A percentile compares a stretch with the other conserved stretches of the same genome.
Evolutionary conservation across 495 filamentous ascomycete species (phyloP).

Genomic region (Cercophora samala): DNA sequence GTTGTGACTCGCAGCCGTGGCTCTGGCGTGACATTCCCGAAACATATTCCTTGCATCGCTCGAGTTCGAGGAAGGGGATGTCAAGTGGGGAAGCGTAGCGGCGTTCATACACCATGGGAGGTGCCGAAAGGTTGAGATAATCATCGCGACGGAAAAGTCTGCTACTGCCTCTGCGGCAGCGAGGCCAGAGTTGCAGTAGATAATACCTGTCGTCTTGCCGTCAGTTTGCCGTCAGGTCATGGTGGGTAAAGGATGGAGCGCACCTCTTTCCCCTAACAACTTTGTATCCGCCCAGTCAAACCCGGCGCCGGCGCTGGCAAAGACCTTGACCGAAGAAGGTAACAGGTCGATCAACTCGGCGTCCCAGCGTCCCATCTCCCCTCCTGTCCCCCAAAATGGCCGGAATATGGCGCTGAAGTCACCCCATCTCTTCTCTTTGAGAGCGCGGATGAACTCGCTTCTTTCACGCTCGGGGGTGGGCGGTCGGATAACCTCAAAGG

Average conservation of each 20-base stretch:
- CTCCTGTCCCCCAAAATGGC: slow-evolving; percentile 75
- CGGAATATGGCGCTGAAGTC: slow-evolving; percentile 71
- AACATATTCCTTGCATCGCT: slow-evolving; percentile 36
- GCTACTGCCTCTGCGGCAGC: slow-evolving; percentile 67
- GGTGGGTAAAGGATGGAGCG: too few relatives aligned
- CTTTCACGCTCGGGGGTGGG: slow-evolving; percentile 50
- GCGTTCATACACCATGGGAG: slow-evolving; percentile 60
- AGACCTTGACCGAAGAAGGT: slow-evolving; percentile 62
- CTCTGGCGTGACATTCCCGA: slow-evolving; percentile 53
- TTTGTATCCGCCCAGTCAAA: slow-evolving; percentile 76
- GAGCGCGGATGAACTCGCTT: slow-evolving; percentile 57
- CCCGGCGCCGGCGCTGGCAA: slow-evolving; percentile 69
- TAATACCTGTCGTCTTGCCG: slow-evolving; percentile 48
- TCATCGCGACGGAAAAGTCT: slow-evolving; percentile 60
- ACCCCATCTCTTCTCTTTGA: slow-evolving; percentile 64
- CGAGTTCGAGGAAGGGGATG: slow-evolving; percentile 12
- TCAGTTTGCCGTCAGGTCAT: not conserved
- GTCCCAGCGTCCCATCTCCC: slow-evolving; percentile 78
- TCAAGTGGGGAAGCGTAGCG: slow-evolving; percentile 39
- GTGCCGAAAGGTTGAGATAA: slow-evolving; percentile 63
- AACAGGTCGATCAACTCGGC: slow-evolving; percentile 63
- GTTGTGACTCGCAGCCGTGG: slow-evolving; percentile 57
- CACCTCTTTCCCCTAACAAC: slow-evolving; percentile 63
- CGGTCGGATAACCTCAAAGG: slow-evolving; percentile 59
- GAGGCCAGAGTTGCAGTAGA: slow-evolving; percentile 67